Base-by-base conservation (phyloP, 73 alveolate genomes). In the Paramecium pentaurelia region DNA sequence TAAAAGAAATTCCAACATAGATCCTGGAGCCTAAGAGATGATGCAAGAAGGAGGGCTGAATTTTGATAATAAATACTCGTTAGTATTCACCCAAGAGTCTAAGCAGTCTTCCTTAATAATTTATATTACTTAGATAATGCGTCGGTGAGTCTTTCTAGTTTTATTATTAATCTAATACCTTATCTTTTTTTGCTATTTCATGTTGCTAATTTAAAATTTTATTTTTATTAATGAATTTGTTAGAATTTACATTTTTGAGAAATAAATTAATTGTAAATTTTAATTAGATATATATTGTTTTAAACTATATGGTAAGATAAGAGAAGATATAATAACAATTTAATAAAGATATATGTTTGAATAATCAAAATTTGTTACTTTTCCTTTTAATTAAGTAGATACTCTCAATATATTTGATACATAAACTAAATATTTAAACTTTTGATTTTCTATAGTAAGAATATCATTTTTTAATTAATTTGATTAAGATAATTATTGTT, bases 1-100 rank as follows among this genome's bases (percentile, higher is more conserved):
- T 28, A 64, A 64, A 12, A 64, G 84, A 28, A 27, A 7, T 32
- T 34, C 47, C 22, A 64, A 42, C 84, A 64, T 64, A 28, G 84
- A 64, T 64, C 84, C 45, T 64, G 45, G 84, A 12, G 84, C 45
- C 49, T 64, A 27, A 12, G 47, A 34, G 28, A 32, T 64, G 22
- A 8, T 51, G 28, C 51, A 11, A 32, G 84, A 34, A 12, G 42
- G 22, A 11, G 42, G 3, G 45, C 22, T 54, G 84, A 64, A 64
- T 7, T 64, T 64, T 20, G 84, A 25, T 64, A 64, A 14, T 34
- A 22, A 64, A 34, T 64, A 28, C 22, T 64, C 51, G 49, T 64
- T 64, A 16, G 84, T 64, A 64, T 64, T 64, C 45, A 64, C 45
- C 84, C 84, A 28, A 16, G 84, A 64, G 84, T 64, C 84, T 34